Evolutionary conservation across 2,329 filamentous ascomycete genomes (phyloP).

Genomic region (Aureobasidium leucospermi): DNA sequence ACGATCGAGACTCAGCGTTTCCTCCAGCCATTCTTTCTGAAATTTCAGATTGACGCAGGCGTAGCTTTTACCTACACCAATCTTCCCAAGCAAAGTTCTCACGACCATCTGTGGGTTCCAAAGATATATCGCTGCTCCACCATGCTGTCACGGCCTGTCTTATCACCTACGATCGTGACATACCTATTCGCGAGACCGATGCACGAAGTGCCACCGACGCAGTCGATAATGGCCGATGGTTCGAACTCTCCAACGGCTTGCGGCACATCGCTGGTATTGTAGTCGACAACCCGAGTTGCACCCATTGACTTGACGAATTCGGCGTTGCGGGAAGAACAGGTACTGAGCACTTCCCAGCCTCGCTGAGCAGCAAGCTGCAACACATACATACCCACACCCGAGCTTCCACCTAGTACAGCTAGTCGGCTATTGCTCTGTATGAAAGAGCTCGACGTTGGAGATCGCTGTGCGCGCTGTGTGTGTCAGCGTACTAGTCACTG

Average conservation of each 20-base stretch:
- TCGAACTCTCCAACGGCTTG: slow-evolving; percentile 42
- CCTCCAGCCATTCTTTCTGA: slow-evolving; percentile 44
- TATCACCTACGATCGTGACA: slow-evolving; percentile 37
- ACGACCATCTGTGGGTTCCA: slow-evolving; percentile 28
- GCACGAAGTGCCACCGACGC: slow-evolving; percentile 42
- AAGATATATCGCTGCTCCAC: slow-evolving; percentile 19
- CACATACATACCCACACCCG: slow-evolving; percentile 27
- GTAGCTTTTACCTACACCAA: slow-evolving; percentile 29
- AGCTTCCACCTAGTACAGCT: slow-evolving; percentile 27
- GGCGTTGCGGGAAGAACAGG: slow-evolving; percentile 52
- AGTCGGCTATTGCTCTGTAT: slow-evolving; percentile 21
- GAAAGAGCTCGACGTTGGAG: slow-evolving; percentile 21
- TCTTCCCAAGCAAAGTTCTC: slow-evolving; percentile 41
- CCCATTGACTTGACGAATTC: slow-evolving; percentile 52
- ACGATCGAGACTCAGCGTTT: slow-evolving; percentile 50
- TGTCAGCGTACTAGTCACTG: neutral
- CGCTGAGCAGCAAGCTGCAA: slow-evolving; percentile 25
- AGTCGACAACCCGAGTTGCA: slow-evolving; percentile 58
- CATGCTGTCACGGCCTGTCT: slow-evolving; percentile 27
- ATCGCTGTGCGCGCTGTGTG: slow-evolving; percentile 25
- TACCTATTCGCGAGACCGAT: slow-evolving; percentile 39
- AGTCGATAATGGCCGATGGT: slow-evolving; percentile 53
- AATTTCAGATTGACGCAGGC: slow-evolving; percentile 34
- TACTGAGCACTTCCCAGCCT: slow-evolving; percentile 34
- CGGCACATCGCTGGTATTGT: slow-evolving; percentile 45